Base-by-base conservation (phyloP, 2,329 filamentous ascomycete species). In the Colletotrichum sp. region DNA sequence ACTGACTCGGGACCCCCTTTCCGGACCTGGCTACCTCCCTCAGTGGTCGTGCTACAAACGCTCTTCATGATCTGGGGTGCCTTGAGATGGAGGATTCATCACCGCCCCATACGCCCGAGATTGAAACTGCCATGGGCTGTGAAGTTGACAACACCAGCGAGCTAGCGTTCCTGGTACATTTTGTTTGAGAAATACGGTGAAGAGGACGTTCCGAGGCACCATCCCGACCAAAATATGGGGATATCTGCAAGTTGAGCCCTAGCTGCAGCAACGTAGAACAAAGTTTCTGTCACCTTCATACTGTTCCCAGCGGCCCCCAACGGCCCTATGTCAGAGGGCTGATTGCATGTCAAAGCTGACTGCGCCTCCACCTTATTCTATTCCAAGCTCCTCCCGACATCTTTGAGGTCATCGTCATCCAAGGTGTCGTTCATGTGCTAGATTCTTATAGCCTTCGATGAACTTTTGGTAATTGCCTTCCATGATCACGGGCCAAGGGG, bases 211-310 rank as follows among this genome's bases (percentile, higher is more conserved):
- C 48, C 28, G 7, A 66, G 28, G 34, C 18, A n/a, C 39, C n/a
- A 27, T 39, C 27, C 52, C 18, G 62, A 39, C 8, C 28, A 83
- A 27, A 60, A 71, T 82, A 61, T 73, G 73, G 81, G 82, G 66
- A 77, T 55, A 66, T 67, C 68, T 78, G 28, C 39, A 36, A 67
- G 28, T 36, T 64, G 71, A 55, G 32, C 36, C 9, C 32, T 61
- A 70, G 66, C 75, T 67, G 52, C 27, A 13, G 39, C 39, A 56
- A 48, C 39, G 39, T 25, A 66, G 18, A 68, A 34, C 39, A 39
- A 70, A 61, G 32, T 61, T 55, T 64, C 55, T 64, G n/a, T 28
- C 12, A 32, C 27, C 28, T 56, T 32, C 5, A 6, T n/a, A 18
- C n/a, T 56, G 22, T 56, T 70, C 8, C 28, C 58, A 34, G 16